phyloP scores from a whole-genome alignment of 108 stramenopile genomes.

The Cyclostephanos invisitatus region DNA sequence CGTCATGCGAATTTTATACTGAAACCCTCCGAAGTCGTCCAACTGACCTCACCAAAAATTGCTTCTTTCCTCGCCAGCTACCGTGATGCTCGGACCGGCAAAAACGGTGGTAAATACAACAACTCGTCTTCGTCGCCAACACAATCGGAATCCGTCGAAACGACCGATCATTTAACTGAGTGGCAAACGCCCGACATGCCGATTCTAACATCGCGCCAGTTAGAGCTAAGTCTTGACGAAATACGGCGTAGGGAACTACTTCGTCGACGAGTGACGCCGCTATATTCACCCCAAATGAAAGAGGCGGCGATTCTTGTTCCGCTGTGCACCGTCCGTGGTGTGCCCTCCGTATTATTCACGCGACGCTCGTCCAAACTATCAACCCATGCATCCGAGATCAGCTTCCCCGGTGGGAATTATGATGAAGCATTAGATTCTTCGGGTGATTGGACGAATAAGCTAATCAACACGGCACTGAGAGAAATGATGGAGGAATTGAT shows the following conservation, averaged over 20 bases:
- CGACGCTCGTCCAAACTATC: conserved; percentile 67
- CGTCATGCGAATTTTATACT: neutral
- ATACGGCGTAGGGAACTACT: conserved; percentile 21
- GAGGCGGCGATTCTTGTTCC: conserved; percentile 85
- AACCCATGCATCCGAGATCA: conserved; percentile 79
- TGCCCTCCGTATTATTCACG: conserved; percentile 87
- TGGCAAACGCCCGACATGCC: conserved; percentile 43
- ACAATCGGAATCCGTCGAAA: neutral
- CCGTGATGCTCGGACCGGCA: neutral
- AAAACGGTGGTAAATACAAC: neutral
- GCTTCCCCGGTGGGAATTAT: conserved; percentile 82
- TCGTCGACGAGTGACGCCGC: conserved; percentile 1
- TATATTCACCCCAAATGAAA: conserved; percentile 19
- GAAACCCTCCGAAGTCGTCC: conserved; percentile 18
- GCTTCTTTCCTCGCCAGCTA: conserved; percentile 27
- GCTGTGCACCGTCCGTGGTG: conserved; percentile 70
- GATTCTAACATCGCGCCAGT: conserved; percentile 25
- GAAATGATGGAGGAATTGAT: conserved; percentile 77
- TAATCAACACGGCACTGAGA: conserved; percentile 67
- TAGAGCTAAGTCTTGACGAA: conserved; percentile 33
- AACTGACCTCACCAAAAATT: conserved; percentile 18
- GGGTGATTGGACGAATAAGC: conserved; percentile 11
- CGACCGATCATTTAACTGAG: conserved; percentile 2
- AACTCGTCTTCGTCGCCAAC: conserved; percentile 13
- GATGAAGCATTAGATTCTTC: conserved; percentile 40